A percentile compares a stretch with the other conserved stretches of the same genome.
These are phyloP conservation scores for Cyclotella cryptica DNA, from an alignment of 108 stramenopile species.

Conservation along the genomic window DNA sequence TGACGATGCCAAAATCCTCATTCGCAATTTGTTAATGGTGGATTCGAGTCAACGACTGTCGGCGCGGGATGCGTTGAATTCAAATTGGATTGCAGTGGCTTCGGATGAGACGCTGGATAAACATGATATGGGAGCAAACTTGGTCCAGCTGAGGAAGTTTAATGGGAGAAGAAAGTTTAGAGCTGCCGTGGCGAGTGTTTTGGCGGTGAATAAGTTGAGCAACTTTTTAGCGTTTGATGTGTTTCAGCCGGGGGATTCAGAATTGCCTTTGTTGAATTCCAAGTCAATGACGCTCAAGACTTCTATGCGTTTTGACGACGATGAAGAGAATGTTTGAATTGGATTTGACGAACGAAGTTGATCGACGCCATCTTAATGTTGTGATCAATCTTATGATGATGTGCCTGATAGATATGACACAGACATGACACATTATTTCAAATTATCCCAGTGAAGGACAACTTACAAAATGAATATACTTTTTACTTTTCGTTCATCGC, in stretches of 20 bases:
- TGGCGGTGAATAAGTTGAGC: conserved; percentile 46
- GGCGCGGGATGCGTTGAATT: conserved; percentile 74
- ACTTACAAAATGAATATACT: too few species aligned
- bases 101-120: conserved; percentile 66
- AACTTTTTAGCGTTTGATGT: conserved; percentile 54
- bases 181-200: conserved; percentile 79
- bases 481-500: too few species aligned
- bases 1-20: conserved; percentile 87
- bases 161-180: conserved; percentile 91
- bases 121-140: conserved; percentile 68
- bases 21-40: conserved; percentile 73
- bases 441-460: too few species aligned
- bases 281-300: not conserved
- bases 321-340: too few species aligned
- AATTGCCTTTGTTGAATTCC: conserved; percentile 2
- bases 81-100: conserved; percentile 82
- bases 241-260: conserved; percentile 14
- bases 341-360: too few species aligned
- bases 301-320: too few species aligned
- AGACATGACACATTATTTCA: too few species aligned
- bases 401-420: too few species aligned
- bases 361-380: too few species aligned
- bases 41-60: conserved; percentile 67
- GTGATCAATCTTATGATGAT: too few species aligned
- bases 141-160: conserved; percentile 75